phyloP scores from a whole-genome alignment of 75 land plant genomes.

The Pinus tabuliformis region DNA sequence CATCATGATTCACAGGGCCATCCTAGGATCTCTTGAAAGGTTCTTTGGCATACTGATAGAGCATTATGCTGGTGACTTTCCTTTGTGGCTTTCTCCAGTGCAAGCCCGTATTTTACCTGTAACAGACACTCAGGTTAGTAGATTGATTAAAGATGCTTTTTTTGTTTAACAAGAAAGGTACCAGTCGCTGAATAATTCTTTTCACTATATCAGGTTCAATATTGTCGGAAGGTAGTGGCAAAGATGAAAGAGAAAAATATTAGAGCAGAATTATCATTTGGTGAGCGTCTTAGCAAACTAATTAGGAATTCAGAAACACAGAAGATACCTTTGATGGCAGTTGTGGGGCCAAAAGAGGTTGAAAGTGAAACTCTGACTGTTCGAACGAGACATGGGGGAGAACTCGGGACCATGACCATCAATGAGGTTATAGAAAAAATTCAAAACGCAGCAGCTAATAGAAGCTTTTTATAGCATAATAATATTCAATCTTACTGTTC shows the following conservation, averaged over 20 bases:
- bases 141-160: not conserved
- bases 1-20: constrained; percentile 97
- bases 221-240: constrained; percentile 66
- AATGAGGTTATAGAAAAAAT: constrained; percentile 66
- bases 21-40: constrained; percentile 92
- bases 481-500: not conserved
- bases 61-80: constrained; percentile 97
- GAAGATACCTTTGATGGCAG: constrained; percentile 96
- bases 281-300: constrained; percentile 87
- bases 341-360: constrained; percentile 93
- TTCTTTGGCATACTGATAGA: constrained; percentile 96
- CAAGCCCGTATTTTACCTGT: constrained; percentile 94
- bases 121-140: constrained; percentile 79
- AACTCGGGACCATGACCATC: constrained; percentile 65
- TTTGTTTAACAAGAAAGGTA: not conserved
- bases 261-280: constrained; percentile 81
- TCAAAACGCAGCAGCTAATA: constrained; percentile 49
- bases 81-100: constrained; percentile 92
- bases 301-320: constrained; percentile 94
- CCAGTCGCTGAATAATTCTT: not conserved
- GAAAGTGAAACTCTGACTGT: constrained; percentile 77
- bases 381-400: constrained; percentile 89
- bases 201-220: constrained; percentile 36
- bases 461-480: constrained; percentile 41
- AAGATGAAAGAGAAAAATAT: constrained; percentile 60